Percentiles rank a stretch among this genome's conserved stretches.
These are phyloP conservation scores for Kalmusia sp. DNA, from an alignment of 2,329 filamentous ascomycete genomes.

Conservation along the genomic window DNA sequence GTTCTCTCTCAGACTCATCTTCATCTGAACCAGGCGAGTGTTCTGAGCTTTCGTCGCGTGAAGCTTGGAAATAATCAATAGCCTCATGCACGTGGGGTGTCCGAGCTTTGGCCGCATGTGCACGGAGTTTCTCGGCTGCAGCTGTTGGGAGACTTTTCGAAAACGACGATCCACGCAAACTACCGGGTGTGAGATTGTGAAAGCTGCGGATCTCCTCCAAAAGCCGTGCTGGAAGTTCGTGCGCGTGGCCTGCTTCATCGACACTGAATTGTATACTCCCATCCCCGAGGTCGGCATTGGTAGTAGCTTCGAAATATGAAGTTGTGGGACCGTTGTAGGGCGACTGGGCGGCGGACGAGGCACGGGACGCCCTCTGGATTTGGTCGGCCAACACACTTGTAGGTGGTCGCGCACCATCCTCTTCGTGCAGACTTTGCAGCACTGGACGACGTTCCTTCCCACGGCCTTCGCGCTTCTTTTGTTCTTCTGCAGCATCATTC, in stretches of 20 bases:
- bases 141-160: constrained; percentile 58
- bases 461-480: constrained; percentile 58
- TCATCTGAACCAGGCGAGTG: constrained; percentile 53
- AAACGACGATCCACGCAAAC: constrained; percentile 54
- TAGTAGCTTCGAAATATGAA: constrained; percentile 37
- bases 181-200: constrained; percentile 58
- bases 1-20: constrained; percentile 77
- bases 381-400: constrained; percentile 25
- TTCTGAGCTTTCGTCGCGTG: constrained; percentile 25
- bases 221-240: constrained; percentile 55
- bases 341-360: constrained; percentile 36
- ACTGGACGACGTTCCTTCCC: constrained; percentile 43
- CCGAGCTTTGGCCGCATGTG: constrained; percentile 23
- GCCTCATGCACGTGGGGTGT: constrained; percentile 28
- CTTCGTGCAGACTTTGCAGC: constrained; percentile 30
- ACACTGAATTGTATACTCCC: constrained; percentile 5
- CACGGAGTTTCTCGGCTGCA: constrained; percentile 42
- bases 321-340: constrained; percentile 25
- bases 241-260: constrained; percentile 13
- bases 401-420: constrained; percentile 23
- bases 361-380: constrained; percentile 26
- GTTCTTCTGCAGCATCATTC: constrained; percentile 62
- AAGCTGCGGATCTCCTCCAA: constrained; percentile 65
- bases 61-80: constrained; percentile 38
- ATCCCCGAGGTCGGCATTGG: constrained; percentile 17